Evolutionary conservation across 1,284 basidiomycete genomes (phyloP).

Genomic region (Peniophora sp.): DNA sequence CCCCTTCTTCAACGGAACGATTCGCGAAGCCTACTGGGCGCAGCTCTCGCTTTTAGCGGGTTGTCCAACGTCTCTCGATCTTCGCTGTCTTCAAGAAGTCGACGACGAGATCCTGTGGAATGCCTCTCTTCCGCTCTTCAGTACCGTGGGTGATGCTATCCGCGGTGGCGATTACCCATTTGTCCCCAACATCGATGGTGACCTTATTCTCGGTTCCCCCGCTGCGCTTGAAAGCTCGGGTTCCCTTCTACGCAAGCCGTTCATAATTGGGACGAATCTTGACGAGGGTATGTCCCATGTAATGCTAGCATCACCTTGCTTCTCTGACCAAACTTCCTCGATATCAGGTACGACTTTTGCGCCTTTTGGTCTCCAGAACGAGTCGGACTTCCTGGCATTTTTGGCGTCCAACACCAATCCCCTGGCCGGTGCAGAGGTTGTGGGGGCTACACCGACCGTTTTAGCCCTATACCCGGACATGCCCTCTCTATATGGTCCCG

Average conservation of each 20-base stretch:
- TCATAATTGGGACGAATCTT: not conserved
- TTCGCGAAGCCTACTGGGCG: not conserved
- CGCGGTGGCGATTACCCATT: not conserved
- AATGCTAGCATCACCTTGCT: no score
- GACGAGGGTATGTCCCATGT: not conserved
- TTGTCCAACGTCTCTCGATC: not conserved
- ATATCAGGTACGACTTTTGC: not conserved
- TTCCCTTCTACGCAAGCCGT: not conserved
- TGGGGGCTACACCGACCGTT: not conserved
- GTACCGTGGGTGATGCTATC: not conserved
- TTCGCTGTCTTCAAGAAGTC: not conserved
- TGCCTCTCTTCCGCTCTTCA: not conserved
- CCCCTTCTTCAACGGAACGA: not conserved
- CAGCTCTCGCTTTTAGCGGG: not conserved
- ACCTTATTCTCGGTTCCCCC: not conserved
- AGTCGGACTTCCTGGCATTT: not conserved
- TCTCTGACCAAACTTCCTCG: not conserved
- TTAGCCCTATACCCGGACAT: not conserved
- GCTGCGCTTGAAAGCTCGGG: not conserved
- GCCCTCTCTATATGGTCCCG: not conserved
- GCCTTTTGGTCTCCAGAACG: not conserved
- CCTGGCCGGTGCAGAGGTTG: not conserved
- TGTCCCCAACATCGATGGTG: conserved; percentile 1
- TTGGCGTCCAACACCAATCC: not conserved
- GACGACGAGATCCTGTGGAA: not conserved